Evolutionary conservation across 257 asterid genomes (phyloP), one percentile per base, ranked within the genome.

Genomic region (Rubia yunnanensis): DNA sequence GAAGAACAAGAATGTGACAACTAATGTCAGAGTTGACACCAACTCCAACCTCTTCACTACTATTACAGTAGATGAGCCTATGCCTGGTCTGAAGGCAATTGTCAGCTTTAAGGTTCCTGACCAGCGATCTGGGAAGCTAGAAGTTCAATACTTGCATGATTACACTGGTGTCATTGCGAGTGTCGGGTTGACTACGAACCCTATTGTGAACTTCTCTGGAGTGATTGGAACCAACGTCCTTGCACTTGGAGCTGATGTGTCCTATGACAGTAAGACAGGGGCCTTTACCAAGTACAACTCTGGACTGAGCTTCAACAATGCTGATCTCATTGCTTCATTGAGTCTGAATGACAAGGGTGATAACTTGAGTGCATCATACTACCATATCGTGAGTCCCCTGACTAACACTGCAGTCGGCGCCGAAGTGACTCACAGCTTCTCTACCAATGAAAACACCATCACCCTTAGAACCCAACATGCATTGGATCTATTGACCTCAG

Each of bases 111-210:
- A 67, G 74, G 83, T 78, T 66, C 86, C 86, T 58, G 86, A 78
- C 50, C 83, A 78, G 53, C 72, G 76, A 58, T 81, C 86, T 49
- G 86, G 83, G 41, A 81, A 78, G 86, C 46, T 82, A 53, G 86
- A 82, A 73, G 73, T 82, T 70, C 86, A 82, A 71, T 82, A 82
- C 64, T 52, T 72, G 77, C 82, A 82, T 62, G 84, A 72, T 17
- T 76, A 69, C 66, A 78, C 78, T 5, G 84, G 84, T 56, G 66
- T 82, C 64, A 69, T 63, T 70, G 36, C 80, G 46, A 79, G 86
- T 60, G 71, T 82, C 28, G 86, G 84, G 48, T 72, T 82, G 84
- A 82, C 86, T 20, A 80, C 86, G 10, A 82, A 72, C 67, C 86
- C 86, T 15, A 74, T 79, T 23, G 60, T 79, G 66, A 82, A 82